Conservation (phyloP, 371 early-diverging fungal genomes). For the Syncephalastrum racemosum region DNA sequence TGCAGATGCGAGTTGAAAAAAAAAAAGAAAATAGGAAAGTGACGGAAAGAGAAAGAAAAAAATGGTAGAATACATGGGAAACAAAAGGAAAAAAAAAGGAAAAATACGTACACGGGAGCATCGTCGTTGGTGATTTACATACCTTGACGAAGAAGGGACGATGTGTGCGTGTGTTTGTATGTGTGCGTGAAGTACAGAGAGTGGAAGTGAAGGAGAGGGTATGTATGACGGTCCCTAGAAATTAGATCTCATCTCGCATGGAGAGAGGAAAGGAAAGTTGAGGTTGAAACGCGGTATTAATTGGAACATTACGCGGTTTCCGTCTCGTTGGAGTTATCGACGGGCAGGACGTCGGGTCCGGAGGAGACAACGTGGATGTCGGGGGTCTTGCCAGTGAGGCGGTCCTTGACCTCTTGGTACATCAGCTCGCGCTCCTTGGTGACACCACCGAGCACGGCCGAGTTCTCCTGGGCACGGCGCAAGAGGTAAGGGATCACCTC, state of each 20-base stretch:
- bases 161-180: no score
- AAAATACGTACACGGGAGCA: conserved; percentile 6
- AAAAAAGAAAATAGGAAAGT: conserved; percentile 1
- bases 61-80: conserved; percentile 6
- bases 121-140: no score
- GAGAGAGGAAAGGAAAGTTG: neutral
- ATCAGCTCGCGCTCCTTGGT: conserved; percentile 50
- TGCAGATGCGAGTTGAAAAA: neutral
- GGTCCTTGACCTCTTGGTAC: conserved; percentile 54
- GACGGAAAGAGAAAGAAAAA: conserved; percentile 10
- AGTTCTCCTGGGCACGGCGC: conserved; percentile 96
- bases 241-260: no score
- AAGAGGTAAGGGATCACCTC: conserved; percentile 94
- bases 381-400: conserved; percentile 19
- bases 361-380: no score
- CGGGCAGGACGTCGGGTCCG: no score
- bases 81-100: neutral
- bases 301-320: no score
- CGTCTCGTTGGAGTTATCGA: no score
- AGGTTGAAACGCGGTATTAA: no score
- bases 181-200: neutral
- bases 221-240: no score
- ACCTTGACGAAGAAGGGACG: no score
- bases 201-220: neutral
- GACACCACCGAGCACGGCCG: conserved; percentile 64